Base-by-base conservation (phyloP, 495 filamentous ascomycete genomes). In the Apodospora peruviana region DNA sequence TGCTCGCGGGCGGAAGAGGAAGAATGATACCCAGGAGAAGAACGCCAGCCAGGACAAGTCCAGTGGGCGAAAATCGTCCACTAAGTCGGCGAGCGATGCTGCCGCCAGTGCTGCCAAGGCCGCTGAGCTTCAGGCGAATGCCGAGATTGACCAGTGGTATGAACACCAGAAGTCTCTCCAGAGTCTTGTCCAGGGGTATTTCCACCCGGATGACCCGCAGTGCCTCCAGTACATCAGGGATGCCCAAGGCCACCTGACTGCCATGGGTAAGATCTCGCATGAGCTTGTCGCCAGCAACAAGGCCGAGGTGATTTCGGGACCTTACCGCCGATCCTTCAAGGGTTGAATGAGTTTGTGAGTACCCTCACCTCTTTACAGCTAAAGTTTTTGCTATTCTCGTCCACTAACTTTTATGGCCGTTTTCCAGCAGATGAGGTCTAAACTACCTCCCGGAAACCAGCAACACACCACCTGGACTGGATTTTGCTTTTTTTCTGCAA, bases 1-100 rank as follows among this genome's bases (percentile, higher is more conserved):
- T 47, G 65, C 58, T 40, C 47, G 74, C 59, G 70, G 73, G 41
- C 66, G 72, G 19, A 76, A 76, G 69, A 61, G 73, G 19, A 77
- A 77, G 72, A 71, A 44, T 51, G 70, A 73, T 21, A 48, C 37
- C 53, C 63, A 68, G 27, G 67, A 73, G 47, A 65, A 70, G 52
- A 35, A 47, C 34, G 21, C 59, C 29, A 49, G 19, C 14, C 62
- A 57, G 55, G 59, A 69, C 29, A 69, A 72, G 51, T 54, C 65
- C 47, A 62, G 56, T 52, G 59, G 63, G 25, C 67, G 69, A 54
- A 74, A 75, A 66, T 60, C 66, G 7, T 65, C 66, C 50, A 61
- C 56, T 49, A 57, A 59, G 51, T 50, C 55, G 2, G 53, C 56
- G 23, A 45, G 57, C n/a, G 62, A 60, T 5, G 48, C 60, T 4